These are phyloP conservation scores for Kwoniella mangroviensis DNA, from an alignment of 768 basidiomycete species.

Conservation along the genomic window DNA sequence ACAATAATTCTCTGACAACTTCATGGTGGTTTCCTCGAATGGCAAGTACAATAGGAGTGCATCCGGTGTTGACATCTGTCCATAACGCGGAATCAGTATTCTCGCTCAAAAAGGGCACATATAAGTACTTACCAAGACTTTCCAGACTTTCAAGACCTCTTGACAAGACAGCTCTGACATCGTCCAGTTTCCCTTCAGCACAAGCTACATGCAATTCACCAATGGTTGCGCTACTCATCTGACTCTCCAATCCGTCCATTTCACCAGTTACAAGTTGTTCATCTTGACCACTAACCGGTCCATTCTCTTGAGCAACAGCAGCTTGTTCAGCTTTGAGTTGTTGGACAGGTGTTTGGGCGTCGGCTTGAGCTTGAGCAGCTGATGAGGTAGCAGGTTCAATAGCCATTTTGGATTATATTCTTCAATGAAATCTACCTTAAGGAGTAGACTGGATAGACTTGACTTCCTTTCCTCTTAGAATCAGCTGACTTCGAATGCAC, in stretches of 20 bases:
- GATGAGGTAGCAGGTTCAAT: constrained; percentile 19
- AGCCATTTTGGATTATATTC: constrained; percentile 9
- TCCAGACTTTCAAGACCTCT: constrained; percentile 49
- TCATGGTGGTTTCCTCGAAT: constrained; percentile 53
- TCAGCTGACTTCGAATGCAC: not conserved
- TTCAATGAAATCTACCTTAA: not conserved
- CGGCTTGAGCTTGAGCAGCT: constrained; percentile 14
- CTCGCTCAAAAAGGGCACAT: not conserved
- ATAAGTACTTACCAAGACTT: constrained; percentile 47
- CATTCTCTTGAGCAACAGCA: constrained; percentile 3
- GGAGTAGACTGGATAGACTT: not conserved
- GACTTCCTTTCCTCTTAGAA: not conserved
- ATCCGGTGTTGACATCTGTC: constrained; percentile 49
- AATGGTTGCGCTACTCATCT: constrained; percentile 25
- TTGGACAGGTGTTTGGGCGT: constrained; percentile 1
- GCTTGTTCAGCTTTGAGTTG: constrained; percentile 22
- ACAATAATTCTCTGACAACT: constrained; percentile 51
- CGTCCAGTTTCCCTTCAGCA: constrained; percentile 52
- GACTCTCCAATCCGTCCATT: constrained; percentile 17
- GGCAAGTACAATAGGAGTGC: constrained; percentile 56
- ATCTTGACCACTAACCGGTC: not conserved
- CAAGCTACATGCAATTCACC: constrained; percentile 49
- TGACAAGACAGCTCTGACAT: constrained; percentile 48
- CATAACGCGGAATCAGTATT: not conserved
- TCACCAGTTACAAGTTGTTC: constrained; percentile 4